Conservation (phyloP, 306 rosid species). For the Cucumis hystrix region DNA sequence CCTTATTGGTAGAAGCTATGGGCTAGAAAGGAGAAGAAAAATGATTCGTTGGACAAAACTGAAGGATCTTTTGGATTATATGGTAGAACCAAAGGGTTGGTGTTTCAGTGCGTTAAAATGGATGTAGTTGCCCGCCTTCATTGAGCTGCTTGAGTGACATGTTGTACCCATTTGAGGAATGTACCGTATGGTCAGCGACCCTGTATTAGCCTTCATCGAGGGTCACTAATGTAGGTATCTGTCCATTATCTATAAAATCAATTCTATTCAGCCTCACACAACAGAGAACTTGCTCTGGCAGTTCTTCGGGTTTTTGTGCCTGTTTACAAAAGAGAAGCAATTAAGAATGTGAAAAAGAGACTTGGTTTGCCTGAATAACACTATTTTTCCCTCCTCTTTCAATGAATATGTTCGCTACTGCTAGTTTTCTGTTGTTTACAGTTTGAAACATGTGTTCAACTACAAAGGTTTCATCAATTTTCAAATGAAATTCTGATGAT, state of each 20-base stretch:
- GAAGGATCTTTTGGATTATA: neutral
- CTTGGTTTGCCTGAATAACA: neutral
- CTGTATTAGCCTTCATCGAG: slow-evolving; percentile 14
- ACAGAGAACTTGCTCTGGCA: slow-evolving; percentile 81
- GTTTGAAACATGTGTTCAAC: neutral
- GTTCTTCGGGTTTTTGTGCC: slow-evolving; percentile 92
- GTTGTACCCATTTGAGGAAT: neutral
- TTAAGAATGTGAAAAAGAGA: neutral
- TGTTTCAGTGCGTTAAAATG: neutral
- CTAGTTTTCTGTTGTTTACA: neutral
- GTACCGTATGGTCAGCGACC: neutral
- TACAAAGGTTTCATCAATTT: neutral
- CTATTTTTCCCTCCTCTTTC: neutral
- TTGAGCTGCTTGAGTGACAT: neutral
- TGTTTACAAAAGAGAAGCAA: slow-evolving; percentile 11
- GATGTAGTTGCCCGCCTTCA: neutral
- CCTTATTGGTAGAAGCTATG: neutral
- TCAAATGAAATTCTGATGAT: neutral
- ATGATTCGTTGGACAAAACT: neutral
- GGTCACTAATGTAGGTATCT: slow-evolving; percentile 68
- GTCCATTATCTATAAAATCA: slow-evolving; percentile 71
- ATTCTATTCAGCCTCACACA: slow-evolving; percentile 66
- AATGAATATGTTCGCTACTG: neutral
- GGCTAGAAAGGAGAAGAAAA: neutral
- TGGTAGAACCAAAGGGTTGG: neutral